Percentiles rank a stretch among this genome's conserved stretches.
Conservation (phyloP, 352 stramenopile genomes). For the Globisporangium nodosum region DNA sequence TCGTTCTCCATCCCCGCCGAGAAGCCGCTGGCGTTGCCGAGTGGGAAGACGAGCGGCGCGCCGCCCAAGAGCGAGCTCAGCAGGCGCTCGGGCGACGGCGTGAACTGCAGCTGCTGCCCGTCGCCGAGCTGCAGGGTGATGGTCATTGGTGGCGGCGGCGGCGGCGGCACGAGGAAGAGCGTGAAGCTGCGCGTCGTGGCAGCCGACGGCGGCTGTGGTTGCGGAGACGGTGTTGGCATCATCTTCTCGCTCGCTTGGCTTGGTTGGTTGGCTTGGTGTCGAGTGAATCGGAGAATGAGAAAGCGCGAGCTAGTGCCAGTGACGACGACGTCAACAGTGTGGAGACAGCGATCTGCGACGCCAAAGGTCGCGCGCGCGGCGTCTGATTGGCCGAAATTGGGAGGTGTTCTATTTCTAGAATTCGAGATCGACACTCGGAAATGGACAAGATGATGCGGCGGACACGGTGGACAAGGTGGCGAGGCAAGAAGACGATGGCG, state of each 20-base stretch:
- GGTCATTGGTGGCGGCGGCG: constrained; percentile 55
- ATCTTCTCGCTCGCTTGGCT: neutral
- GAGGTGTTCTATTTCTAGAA: constrained; percentile 1
- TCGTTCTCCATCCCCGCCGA: constrained; percentile 16
- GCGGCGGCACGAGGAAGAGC: constrained; percentile 52
- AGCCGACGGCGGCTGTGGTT: constrained; percentile 13
- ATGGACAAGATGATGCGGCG: neutral
- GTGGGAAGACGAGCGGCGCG: constrained; percentile 11
- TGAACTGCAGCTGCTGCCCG: constrained; percentile 42
- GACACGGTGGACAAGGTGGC: neutral
- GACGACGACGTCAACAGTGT: neutral
- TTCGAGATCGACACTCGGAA: neutral
- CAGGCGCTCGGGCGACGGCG: constrained; percentile 31
- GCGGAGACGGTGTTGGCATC: constrained; percentile 2
- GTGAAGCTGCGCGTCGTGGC: constrained; percentile 15
- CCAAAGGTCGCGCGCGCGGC: neutral
- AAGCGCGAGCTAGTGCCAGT: neutral
- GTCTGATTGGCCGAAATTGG: neutral
- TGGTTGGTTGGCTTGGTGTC: neutral
- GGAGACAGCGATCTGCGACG: neutral
- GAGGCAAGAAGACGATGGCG: neutral
- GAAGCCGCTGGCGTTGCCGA: constrained; percentile 2
- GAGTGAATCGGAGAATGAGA: neutral
- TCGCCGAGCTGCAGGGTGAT: constrained; percentile 57
- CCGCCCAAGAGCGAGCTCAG: constrained; percentile 29